Conservation (phyloP, 495 filamentous ascomycete species). For the Talaromyces wortmannii region DNA sequence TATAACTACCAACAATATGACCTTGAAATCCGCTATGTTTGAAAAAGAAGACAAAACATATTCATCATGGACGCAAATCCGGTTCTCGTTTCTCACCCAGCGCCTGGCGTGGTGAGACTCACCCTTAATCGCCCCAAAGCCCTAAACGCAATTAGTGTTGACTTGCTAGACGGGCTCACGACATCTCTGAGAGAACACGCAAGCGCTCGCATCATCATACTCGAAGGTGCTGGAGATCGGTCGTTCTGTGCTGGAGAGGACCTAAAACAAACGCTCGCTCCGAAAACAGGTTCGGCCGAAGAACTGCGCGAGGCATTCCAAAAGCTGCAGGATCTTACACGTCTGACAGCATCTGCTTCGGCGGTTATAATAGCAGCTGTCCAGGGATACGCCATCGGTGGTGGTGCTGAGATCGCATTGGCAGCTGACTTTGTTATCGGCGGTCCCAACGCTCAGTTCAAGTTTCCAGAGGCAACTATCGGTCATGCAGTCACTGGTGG, state of each 20-base stretch:
- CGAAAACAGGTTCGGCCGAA: background rate
- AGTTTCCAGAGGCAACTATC: slow-evolving; percentile 3
- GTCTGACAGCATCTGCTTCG: slow-evolving; percentile 2
- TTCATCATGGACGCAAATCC: slow-evolving; percentile 1
- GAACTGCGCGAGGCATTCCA: slow-evolving; percentile 3
- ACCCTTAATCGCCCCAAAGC: slow-evolving; percentile 1
- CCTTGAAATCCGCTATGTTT: background rate
- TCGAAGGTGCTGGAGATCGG: background rate
- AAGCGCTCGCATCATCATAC: slow-evolving; percentile 2
- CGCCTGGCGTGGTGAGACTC: background rate
- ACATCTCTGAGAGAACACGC: background rate
- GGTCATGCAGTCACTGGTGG: slow-evolving; percentile 2
- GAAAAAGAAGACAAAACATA: background rate
- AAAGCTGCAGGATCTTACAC: slow-evolving; percentile 1
- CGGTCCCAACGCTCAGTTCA: slow-evolving; percentile 2
- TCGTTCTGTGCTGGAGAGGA: slow-evolving; percentile 1
- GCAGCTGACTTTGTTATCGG: slow-evolving; percentile 1
- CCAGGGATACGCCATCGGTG: slow-evolving; percentile 1
- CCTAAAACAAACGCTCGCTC: background rate
- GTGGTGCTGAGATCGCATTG: slow-evolving; percentile 1
- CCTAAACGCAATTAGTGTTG: slow-evolving; percentile 2
- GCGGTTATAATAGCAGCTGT: background rate
- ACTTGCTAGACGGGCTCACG: background rate
- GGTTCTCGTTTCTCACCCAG: slow-evolving; percentile 1
- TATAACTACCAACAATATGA: slow-evolving; percentile 1